Conservation (phyloP, 2,329 filamentous ascomycete genomes). For the Tolypocladium nubicola region DNA sequence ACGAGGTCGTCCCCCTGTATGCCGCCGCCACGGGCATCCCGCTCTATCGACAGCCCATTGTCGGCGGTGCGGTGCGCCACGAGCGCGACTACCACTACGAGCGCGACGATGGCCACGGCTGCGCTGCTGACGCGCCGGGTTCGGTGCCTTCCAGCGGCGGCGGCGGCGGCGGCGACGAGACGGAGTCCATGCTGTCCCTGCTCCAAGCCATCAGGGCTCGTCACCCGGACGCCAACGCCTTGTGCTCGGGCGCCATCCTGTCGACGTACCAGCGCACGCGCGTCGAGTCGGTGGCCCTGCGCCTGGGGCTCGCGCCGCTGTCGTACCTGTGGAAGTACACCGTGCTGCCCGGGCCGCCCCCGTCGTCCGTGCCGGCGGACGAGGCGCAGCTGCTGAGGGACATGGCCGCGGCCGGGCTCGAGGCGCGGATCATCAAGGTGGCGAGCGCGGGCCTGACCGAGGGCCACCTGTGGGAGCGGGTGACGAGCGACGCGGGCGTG, state of each 20-base stretch:
- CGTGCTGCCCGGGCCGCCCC: constrained; percentile 42
- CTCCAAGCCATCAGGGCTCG: constrained; percentile 53
- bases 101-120: background rate
- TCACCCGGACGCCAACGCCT: constrained; percentile 74
- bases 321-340: constrained; percentile 93
- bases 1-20: constrained; percentile 78
- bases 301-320: constrained; percentile 72
- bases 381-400: constrained; percentile 60
- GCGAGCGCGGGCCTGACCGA: constrained; percentile 83
- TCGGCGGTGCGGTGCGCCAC: constrained; percentile 59
- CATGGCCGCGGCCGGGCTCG: constrained; percentile 68
- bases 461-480: constrained; percentile 68
- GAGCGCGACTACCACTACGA: constrained; percentile 56
- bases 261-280: constrained; percentile 93
- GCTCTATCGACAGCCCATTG: constrained; percentile 71
- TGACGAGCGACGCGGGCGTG: constrained; percentile 46
- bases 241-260: constrained; percentile 85
- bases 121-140: constrained; percentile 7
- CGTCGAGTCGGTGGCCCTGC: constrained; percentile 82
- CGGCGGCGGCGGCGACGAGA: constrained; percentile 66
- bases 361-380: constrained; percentile 13
- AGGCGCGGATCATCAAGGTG: constrained; percentile 91
- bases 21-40: constrained; percentile 68
- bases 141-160: constrained; percentile 4
- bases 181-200: constrained; percentile 73